Conservation (phyloP, 495 filamentous ascomycete genomes). For the Letharia lupina region DNA sequence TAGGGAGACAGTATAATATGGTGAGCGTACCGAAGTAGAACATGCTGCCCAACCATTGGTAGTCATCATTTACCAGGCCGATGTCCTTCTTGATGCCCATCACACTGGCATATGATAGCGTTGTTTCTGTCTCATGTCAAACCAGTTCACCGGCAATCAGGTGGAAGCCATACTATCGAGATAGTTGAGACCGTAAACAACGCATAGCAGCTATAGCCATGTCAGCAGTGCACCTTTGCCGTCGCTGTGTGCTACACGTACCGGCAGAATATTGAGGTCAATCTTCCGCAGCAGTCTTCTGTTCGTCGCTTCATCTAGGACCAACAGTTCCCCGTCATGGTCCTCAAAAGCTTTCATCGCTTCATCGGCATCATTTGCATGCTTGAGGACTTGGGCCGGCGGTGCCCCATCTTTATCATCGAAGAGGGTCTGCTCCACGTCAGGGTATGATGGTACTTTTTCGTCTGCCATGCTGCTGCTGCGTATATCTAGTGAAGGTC, state of each 20-base stretch:
- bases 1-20: not conserved
- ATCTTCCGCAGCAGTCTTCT: conserved; percentile 48
- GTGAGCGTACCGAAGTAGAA: conserved; percentile 50
- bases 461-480: conserved; percentile 17
- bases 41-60: conserved; percentile 49
- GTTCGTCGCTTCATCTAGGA: conserved; percentile 49
- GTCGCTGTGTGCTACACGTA: conserved; percentile 22
- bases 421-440: conserved; percentile 6
- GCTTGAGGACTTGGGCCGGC: conserved; percentile 11
- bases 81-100: conserved; percentile 52
- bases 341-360: conserved; percentile 49
- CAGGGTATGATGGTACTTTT: conserved; percentile 1
- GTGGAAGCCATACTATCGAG: conserved; percentile 43
- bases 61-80: conserved; percentile 35
- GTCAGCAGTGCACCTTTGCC: conserved; percentile 20
- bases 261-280: conserved; percentile 54
- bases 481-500: not conserved
- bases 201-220: conserved; percentile 35
- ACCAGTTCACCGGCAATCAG: not conserved
- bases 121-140: conserved; percentile 41
- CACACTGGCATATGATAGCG: conserved; percentile 53
- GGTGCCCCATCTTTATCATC: not conserved
- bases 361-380: conserved; percentile 41
- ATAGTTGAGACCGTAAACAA: conserved; percentile 57
- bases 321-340: conserved; percentile 39